Base-by-base conservation (phyloP, 176 grass and related monocot species). In the Avena insularis region DNA sequence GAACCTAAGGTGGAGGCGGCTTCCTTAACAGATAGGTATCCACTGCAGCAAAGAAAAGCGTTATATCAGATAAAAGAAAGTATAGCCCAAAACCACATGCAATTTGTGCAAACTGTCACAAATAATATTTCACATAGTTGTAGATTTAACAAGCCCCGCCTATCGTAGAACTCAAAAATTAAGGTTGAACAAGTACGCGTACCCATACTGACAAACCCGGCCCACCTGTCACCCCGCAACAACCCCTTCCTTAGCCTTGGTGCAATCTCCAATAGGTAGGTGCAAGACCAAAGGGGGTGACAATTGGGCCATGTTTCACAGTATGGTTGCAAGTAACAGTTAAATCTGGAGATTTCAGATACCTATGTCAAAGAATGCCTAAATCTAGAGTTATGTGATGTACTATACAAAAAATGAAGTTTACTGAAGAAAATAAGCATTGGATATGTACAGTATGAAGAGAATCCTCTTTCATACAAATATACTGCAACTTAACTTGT, bases 21-120 rank as follows among this genome's bases (percentile, higher is more conserved):
- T 85, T 84, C 82, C 77, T 45, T 91, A 77, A 80, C 49, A 85
- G 43, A 88, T 63, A 74, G 61, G 70, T 71, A 78, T 47, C 50
- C 83, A 86, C 90, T 88, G 86, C 45, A 86, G 71, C 35, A 46
- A 78, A 78, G 40, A 72, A 17, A 35, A 78, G 2, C 7, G 14
- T 9, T 40, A n/a, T 21, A 16, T 92, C 83, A 92, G 35, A 77
- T 75, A 13, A 73, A 17, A 81, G 43, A 70, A 69, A 57, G 55
- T 57, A 57, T 57, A 57, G 55, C 55, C 54, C 23, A 13, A 25
- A 29, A 19, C 69, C 21, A 36, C 10, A 72, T 54, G 8, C 1
- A 53, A 15, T 76, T 53, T 53, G 7, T 77, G 73, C 15, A 77
- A 76, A 76, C 8, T 19, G 15, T 33, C 17, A 54, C 25, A 54